phyloP scores from a whole-genome alignment of 1,284 basidiomycete genomes.

The Inonotus obliquus region DNA sequence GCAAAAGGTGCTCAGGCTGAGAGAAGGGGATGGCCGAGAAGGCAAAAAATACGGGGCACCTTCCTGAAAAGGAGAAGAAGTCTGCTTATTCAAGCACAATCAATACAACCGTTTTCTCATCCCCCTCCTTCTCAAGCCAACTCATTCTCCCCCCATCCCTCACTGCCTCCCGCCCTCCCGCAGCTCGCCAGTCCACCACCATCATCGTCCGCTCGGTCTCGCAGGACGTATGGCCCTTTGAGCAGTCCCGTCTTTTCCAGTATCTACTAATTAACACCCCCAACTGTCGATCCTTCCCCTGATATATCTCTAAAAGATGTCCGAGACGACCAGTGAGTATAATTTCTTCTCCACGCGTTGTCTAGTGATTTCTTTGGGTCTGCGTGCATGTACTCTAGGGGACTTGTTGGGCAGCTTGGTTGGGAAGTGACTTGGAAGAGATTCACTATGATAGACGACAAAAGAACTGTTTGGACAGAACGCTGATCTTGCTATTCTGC shows the following conservation, averaged over 20 bases:
- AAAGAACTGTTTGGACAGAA: neutral
- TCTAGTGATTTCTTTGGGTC: neutral
- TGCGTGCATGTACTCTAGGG: neutral
- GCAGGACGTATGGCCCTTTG: neutral
- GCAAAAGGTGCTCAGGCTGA: neutral
- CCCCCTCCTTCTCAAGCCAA: neutral
- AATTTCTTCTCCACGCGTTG: neutral
- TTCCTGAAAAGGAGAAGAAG: neutral
- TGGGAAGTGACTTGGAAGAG: neutral
- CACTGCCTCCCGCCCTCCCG: neutral
- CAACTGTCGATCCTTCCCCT: neutral
- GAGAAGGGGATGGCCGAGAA: neutral
- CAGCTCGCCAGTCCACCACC: neutral
- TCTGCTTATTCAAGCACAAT: neutral
- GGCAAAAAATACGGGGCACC: neutral
- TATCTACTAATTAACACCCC: neutral
- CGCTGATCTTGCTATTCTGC: constrained; percentile 1
- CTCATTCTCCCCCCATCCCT: neutral
- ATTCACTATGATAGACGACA: neutral
- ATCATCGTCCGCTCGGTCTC: neutral
- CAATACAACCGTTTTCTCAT: neutral
- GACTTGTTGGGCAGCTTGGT: neutral
- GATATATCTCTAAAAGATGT: neutral
- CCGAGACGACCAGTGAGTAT: neutral
- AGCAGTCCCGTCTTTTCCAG: neutral